A percentile compares a stretch with the other conserved stretches of the same genome.
phyloP scores from a whole-genome alignment of 139 green algal genomes.

The Haematococcus lacustris region DNA sequence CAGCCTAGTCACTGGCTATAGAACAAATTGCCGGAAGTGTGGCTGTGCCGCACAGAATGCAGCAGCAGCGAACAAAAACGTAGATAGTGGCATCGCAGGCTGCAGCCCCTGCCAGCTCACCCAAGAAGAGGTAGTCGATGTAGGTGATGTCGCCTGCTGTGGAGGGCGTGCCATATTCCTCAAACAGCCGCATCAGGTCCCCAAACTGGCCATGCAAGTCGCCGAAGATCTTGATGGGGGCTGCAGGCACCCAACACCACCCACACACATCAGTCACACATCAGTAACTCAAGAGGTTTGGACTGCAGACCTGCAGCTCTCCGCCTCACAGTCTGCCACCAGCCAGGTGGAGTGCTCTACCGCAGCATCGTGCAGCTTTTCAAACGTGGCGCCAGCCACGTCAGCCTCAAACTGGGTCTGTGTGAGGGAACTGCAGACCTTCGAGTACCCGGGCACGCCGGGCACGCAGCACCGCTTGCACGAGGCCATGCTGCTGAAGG shows the following conservation, averaged over 20 bases:
- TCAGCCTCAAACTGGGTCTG: not conserved
- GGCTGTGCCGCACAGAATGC: too few relatives aligned
- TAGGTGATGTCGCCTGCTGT: slow-evolving; percentile 98
- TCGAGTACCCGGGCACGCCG: too few relatives aligned
- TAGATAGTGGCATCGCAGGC: too few relatives aligned
- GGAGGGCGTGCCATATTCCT: slow-evolving; percentile 95
- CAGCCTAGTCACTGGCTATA: too few relatives aligned
- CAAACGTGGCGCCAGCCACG: not conserved
- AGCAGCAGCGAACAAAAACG: too few relatives aligned
- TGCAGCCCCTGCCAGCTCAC: too few relatives aligned
- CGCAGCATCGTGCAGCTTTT: not conserved
- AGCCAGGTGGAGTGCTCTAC: not conserved
- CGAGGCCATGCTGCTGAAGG: too few relatives aligned
- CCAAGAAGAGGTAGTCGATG: slow-evolving; percentile 95
- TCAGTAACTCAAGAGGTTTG: slow-evolving; percentile 69
- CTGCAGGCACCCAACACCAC: slow-evolving; percentile 88
- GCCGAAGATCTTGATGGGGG: slow-evolving; percentile 98
- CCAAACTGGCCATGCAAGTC: slow-evolving; percentile 74
- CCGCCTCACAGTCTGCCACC: too few relatives aligned
- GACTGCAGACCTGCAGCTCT: not conserved
- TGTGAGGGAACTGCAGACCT: too few relatives aligned
- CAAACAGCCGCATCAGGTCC: slow-evolving; percentile 98
- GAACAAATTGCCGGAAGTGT: too few relatives aligned
- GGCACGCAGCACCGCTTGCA: too few relatives aligned
- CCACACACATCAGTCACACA: too few relatives aligned